Evolutionary conservation across 2,329 filamentous ascomycete genomes (phyloP).

Genomic region (Huntiella savannae): DNA sequence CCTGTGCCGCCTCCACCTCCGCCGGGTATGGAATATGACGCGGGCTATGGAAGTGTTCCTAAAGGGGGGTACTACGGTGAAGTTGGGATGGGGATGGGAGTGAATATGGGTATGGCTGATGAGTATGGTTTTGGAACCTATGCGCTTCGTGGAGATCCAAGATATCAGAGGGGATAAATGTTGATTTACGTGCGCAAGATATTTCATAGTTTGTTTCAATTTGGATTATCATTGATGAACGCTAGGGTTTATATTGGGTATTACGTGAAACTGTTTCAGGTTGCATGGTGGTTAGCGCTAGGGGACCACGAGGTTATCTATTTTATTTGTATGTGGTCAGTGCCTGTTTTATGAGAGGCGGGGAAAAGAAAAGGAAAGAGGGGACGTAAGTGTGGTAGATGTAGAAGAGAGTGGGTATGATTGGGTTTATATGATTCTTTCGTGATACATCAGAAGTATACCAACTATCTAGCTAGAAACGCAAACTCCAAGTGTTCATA

Average conservation of each 20-base stretch:
- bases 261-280: no score
- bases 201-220: neutral
- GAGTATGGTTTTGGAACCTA: neutral
- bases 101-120: conserved; percentile 3
- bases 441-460: no score
- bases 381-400: no score
- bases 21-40: neutral
- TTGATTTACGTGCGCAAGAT: neutral
- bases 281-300: no score
- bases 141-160: conserved; percentile 1
- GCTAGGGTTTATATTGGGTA: neutral
- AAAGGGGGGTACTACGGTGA: neutral
- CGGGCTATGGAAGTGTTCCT: neutral
- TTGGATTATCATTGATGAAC: conserved; percentile 1
- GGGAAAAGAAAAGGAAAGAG: no score
- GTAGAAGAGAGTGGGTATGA: no score
- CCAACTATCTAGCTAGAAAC: no score
- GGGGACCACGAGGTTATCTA: no score
- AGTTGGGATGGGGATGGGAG: conserved; percentile 1
- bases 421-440: no score
- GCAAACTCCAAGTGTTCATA: no score
- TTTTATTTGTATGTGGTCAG: no score
- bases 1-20: neutral
- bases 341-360: no score
- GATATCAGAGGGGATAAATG: neutral